Evolutionary conservation across 116 monocot genomes (phyloP).

Genomic region (Cymodocea nodosa): DNA sequence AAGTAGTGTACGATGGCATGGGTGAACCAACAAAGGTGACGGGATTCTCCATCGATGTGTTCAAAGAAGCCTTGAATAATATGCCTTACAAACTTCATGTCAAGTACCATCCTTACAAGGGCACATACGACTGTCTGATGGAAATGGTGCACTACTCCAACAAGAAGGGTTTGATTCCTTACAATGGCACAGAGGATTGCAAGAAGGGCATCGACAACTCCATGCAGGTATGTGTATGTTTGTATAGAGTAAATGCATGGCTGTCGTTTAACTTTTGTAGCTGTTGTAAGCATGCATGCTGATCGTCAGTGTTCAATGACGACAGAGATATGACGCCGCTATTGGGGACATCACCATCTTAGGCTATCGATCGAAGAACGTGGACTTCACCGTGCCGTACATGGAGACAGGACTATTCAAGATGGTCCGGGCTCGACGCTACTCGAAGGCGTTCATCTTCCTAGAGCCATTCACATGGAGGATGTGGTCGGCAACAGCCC

Average conservation of each 20-base stretch:
- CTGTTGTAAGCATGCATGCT: no score
- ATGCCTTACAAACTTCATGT: neutral
- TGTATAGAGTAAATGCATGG: no score
- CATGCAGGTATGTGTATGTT: neutral
- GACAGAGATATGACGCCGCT: conserved; percentile 9
- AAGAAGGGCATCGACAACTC: neutral
- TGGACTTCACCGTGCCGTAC: no score
- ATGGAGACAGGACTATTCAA: conserved; percentile 15
- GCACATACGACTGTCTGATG: neutral
- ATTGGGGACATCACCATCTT: conserved; percentile 15
- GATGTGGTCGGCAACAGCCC: conserved; percentile 10
- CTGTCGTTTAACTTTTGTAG: no score
- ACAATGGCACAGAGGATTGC: no score
- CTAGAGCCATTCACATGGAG: conserved; percentile 16
- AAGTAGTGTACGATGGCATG: neutral
- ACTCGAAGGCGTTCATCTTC: conserved; percentile 9
- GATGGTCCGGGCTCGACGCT: conserved; percentile 5
- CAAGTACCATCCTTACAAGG: neutral
- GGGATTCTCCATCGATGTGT: neutral
- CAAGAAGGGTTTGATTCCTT: no score
- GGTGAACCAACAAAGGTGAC: neutral
- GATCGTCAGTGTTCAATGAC: no score
- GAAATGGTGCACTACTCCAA: neutral
- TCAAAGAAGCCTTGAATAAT: neutral
- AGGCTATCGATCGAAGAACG: neutral